Percentiles rank a stretch among this genome's conserved stretches.
phyloP scores from a whole-genome alignment of 495 filamentous ascomycete species.

The Zalerion maritima region DNA sequence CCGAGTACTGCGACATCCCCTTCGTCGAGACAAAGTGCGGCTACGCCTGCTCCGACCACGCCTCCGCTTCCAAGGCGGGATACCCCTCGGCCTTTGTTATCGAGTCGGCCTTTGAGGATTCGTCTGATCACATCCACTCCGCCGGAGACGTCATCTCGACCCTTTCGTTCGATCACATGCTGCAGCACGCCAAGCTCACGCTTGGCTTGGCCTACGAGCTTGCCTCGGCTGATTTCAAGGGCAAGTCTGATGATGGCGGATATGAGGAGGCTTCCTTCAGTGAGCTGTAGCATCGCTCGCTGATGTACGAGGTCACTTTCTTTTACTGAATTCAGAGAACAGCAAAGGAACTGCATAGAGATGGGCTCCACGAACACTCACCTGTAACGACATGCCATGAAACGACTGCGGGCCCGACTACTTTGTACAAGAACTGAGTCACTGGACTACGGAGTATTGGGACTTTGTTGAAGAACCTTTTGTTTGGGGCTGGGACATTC shows the following conservation, averaged over 20 bases:
- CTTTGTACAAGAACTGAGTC: too few relatives aligned
- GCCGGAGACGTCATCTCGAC: conserved; percentile 79
- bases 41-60: conserved; percentile 95
- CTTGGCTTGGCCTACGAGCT: conserved; percentile 82
- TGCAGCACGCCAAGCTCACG: conserved; percentile 89
- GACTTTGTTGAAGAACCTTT: too few relatives aligned
- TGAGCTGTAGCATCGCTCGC: conserved; percentile 13
- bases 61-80: conserved; percentile 87
- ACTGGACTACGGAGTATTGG: too few relatives aligned
- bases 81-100: conserved; percentile 95
- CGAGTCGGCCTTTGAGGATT: conserved; percentile 74
- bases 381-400: too few relatives aligned
- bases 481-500: too few relatives aligned
- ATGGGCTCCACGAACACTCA: too few relatives aligned
- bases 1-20: conserved; percentile 78
- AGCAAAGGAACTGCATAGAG: too few relatives aligned
- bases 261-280: conserved; percentile 12
- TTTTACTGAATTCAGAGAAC: too few relatives aligned
- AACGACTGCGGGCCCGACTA: too few relatives aligned
- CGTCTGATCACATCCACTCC: conserved; percentile 78
- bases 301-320: too few relatives aligned
- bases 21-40: conserved; percentile 89
- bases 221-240: conserved; percentile 53
- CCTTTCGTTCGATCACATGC: conserved; percentile 92
- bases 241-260: conserved; percentile 21